Evolutionary conservation across 225 moss, liverwort and hornwort species (phyloP), one percentile per base, ranked within the genome.

Genomic region (Straminergon stramineum): DNA sequence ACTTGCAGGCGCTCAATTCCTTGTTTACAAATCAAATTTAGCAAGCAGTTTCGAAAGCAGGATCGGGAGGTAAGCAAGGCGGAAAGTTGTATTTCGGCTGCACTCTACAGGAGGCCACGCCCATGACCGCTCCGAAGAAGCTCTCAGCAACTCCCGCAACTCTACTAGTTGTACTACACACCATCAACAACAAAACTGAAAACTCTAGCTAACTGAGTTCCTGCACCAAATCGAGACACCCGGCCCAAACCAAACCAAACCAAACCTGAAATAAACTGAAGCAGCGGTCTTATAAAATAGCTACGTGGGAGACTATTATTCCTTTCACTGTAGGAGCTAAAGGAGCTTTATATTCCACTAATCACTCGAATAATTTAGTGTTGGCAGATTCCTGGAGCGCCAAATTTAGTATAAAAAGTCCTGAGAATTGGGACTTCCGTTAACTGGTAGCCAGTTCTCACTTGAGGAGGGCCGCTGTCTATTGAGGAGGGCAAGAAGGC

Each of bases 31-130:
- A 43, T 10, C 37, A 32, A 32, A 58, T 43, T 41, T 30, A 30
- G 61, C 75, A 61, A 20, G 35, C 37, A 75, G 62, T 74, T 81
- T 52, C 61, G 88, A 85, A 39, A 67, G 81, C 85, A n/a, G 91
- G 94, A 65, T 94, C 94, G 5, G 90, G 91, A 84, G 90, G 94
- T 81, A 92, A 77, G 78, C 91, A 92, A 84, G 91, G 89, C 52
- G 87, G 91, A 15, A 52, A 61, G 30, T 75, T 87, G 45, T 78
- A 55, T 9, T 88, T 90, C 81, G 71, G 82, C 91, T 91, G 91
- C 90, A 91, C 89, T 76, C 76, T 14, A 5, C 71, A 52, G 83
- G 56, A 88, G 86, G 75, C 93, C 79, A 91, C 75, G 85, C 87
- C 90, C 90, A 93, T 90, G 84, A 60, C 91, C 86, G 67, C 82